Conservation (phyloP, 106 monocot genomes). For the Platanthera guangdongensis region DNA sequence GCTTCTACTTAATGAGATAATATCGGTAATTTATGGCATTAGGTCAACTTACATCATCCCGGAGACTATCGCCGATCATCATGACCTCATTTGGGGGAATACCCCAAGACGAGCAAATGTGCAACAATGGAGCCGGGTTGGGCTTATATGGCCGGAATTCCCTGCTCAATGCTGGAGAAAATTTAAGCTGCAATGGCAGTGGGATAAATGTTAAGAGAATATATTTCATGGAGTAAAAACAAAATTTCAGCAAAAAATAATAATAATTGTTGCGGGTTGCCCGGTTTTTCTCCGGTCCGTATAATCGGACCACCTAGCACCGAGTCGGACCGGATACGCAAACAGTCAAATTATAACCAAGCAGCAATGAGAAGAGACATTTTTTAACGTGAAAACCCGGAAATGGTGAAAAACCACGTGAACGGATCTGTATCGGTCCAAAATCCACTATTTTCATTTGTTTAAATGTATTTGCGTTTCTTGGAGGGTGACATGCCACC, state of each 20-base stretch:
- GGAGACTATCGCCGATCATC: conserved; percentile 94
- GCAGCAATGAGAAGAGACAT: no score
- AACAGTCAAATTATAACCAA: no score
- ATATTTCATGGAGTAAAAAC: neutral
- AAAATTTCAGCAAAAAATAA: neutral
- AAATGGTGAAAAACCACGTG: no score
- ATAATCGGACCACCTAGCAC: no score
- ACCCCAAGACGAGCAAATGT: conserved; percentile 81
- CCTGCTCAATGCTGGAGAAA: conserved; percentile 79
- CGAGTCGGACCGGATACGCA: no score
- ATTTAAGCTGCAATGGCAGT: conserved; percentile 38
- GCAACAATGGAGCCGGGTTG: conserved; percentile 83
- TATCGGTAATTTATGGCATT: neutral
- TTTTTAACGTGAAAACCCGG: no score
- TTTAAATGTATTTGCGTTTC: no score
- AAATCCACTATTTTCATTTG: no score
- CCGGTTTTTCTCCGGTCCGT: no score
- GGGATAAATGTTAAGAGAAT: neutral
- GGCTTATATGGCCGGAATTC: conserved; percentile 98
- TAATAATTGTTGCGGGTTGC: no score
- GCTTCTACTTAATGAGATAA: neutral
- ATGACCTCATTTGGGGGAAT: conserved; percentile 76
- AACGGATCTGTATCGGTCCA: no score
- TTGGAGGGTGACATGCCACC: no score
- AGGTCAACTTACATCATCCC: conserved; percentile 75